phyloP scores from a whole-genome alignment of 352 stramenopile species.

The Phytophthora uliginosa region DNA sequence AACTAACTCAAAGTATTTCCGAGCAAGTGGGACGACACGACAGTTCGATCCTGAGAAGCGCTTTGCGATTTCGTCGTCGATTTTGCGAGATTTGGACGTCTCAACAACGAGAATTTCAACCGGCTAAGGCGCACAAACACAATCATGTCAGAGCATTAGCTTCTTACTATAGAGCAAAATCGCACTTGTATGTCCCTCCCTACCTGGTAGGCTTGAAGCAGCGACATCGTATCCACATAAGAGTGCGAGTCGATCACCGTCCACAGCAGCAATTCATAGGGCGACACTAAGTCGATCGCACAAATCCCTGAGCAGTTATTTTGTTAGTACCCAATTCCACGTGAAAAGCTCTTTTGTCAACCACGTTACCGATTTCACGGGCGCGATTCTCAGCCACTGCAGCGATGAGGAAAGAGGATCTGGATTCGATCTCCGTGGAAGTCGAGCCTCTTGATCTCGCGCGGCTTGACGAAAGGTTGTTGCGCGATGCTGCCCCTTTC shows the following conservation, averaged over 20 bases:
- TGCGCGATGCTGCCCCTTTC: neutral
- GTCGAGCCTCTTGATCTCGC: conserved; percentile 32
- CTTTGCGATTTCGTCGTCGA: conserved; percentile 81
- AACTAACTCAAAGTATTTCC: conserved; percentile 86
- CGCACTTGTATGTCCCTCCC: neutral
- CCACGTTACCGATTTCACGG: conserved; percentile 60
- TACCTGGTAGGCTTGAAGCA: conserved; percentile 82
- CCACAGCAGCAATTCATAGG: conserved; percentile 82
- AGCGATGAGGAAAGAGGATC: conserved; percentile 66
- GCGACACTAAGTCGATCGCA: conserved; percentile 75
- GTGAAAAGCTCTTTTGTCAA: neutral
- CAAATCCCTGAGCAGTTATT: conserved; percentile 55
- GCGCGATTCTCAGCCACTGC: conserved; percentile 69
- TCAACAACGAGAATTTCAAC: conserved; percentile 84
- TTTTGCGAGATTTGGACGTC: conserved; percentile 57
- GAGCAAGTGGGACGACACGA: conserved; percentile 71
- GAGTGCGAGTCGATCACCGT: conserved; percentile 84
- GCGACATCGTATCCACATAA: conserved; percentile 74
- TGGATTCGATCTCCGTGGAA: conserved; percentile 18
- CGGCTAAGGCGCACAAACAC: conserved; percentile 41
- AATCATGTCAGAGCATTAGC: neutral
- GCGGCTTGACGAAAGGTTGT: conserved; percentile 16
- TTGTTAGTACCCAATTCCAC: neutral
- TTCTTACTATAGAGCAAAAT: neutral
- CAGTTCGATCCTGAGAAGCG: conserved; percentile 62